Evolutionary conservation across 257 asterid species (phyloP), one percentile per base, ranked within the genome.

Genomic region (Primulina huaijiensis): DNA sequence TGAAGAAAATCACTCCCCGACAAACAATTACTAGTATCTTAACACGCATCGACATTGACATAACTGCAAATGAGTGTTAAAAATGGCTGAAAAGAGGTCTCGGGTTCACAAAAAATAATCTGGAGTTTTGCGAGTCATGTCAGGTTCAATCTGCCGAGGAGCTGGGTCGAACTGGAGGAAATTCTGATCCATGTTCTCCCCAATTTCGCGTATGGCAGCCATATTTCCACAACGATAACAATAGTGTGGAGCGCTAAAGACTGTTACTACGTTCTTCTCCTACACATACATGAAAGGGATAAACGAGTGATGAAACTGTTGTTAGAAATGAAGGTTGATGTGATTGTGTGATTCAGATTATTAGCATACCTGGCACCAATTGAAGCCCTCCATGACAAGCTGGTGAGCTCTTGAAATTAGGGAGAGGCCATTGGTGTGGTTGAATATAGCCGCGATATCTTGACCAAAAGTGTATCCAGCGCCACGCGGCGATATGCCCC

Each of bases 371-470:
- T 92, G 98, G 82, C 97, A 90, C 98, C 98, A 92, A 68, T 92
- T 88, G 74, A n/a, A 92, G 75, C 98, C 98, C 82, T 92, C 98
- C 98, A 90, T 92, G 76, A 92, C 97, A 74, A 92, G 96, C 83
- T 92, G 98, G 75, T 92, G 98, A 33, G 98, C 98, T 82, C 98
- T 92, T 63, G 97, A 92, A 72, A 92, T 92, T 69, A 92, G 89
- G 37, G 85, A 76, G 70, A 92, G 95, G 76, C 98, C 98, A 62
- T 92, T 92, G 23, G 97, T 90, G 85, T 92, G 96, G 86, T 92
- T 92, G 81, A 92, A 90, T 69, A 84, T 96, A 67, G 95, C 79
- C 19, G 98, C 98, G 74, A 92, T 88, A 70, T 92, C 98, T 83
- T 90, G 98, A 69, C 98, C 98, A 70, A 92, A 31, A 31, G 34